These are phyloP conservation scores for Schoenoplectus triqueter DNA, from an alignment of 202 grass and related monocot species.

Conservation along the genomic window DNA sequence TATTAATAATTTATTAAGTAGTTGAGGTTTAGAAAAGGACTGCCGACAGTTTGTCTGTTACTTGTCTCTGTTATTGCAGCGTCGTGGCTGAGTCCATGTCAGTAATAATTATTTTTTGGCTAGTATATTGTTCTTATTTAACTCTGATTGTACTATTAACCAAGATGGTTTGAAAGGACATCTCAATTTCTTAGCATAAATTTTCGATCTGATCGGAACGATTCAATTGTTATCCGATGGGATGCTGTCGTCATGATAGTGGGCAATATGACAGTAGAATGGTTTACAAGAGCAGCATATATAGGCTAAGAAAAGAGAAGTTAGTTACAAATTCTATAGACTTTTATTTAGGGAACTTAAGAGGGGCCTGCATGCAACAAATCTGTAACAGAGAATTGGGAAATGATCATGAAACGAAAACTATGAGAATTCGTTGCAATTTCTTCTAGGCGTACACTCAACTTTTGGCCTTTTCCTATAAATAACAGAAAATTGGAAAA, in stretches of 20 bases:
- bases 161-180: background rate
- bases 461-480: background rate
- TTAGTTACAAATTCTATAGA: background rate
- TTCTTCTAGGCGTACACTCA: background rate
- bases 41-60: background rate
- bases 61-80: background rate
- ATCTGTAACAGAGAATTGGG: background rate
- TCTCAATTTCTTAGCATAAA: background rate
- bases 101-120: background rate
- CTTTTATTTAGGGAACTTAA: conserved; percentile 7
- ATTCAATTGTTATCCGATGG: background rate
- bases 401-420: background rate
- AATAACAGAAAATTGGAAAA: background rate
- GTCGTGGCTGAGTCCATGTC: background rate
- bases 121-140: background rate
- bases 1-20: background rate
- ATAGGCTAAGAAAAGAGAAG: background rate
- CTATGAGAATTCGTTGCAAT: background rate
- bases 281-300: background rate
- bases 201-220: background rate
- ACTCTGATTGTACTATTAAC: too few relatives aligned
- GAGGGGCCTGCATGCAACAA: background rate
- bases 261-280: background rate
- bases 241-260: background rate
- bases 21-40: background rate